These are phyloP conservation scores for Bolboschoenus planiculmis DNA, from an alignment of 176 grass and related monocot genomes.

Conservation along the genomic window DNA sequence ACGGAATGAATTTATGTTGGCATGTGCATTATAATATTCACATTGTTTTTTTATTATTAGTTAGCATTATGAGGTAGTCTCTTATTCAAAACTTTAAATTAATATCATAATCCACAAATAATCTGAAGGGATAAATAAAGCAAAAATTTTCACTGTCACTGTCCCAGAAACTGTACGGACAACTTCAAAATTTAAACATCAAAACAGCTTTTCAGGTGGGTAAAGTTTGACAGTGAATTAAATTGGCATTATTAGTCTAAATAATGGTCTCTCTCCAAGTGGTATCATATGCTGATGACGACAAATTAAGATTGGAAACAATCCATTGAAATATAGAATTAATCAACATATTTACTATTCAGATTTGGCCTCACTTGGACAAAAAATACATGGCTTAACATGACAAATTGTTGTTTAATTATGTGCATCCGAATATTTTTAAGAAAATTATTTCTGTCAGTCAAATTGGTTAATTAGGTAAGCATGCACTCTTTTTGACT, in stretches of 20 bases:
- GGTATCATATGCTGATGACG: neutral
- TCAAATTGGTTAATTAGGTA: neutral
- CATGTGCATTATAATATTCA: no score
- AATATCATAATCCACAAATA: neutral
- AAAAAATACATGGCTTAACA: neutral
- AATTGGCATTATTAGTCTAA: neutral
- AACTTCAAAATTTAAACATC: no score
- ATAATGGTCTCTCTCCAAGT: neutral
- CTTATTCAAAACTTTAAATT: neutral
- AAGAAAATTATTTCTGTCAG: neutral
- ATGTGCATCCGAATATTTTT: neutral
- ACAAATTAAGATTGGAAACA: neutral
- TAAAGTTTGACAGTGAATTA: neutral
- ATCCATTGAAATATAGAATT: neutral
- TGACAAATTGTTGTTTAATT: no score
- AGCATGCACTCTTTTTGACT: neutral
- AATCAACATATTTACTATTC: neutral
- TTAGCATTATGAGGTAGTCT: neutral
- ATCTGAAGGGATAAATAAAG: neutral
- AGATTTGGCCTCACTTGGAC: neutral
- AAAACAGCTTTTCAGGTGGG: neutral
- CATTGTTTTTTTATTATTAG: neutral
- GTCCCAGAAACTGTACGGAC: no score
- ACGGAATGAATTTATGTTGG: no score
- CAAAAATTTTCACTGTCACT: neutral